A percentile compares a stretch with the other conserved stretches of the same genome.
phyloP scores from a whole-genome alignment of 306 rosid genomes.

The Spatholobus suberectus region DNA sequence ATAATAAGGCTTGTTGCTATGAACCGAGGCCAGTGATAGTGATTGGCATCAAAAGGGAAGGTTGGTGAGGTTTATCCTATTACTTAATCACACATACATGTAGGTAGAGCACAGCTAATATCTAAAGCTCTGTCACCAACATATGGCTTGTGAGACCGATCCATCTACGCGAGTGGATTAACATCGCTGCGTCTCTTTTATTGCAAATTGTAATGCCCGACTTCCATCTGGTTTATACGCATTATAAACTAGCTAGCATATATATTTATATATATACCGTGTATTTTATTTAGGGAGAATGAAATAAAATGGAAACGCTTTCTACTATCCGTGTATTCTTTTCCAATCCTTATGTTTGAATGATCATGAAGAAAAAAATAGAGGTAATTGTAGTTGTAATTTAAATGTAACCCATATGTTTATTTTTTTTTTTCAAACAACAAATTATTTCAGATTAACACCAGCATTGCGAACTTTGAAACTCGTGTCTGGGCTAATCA shows the following conservation, averaged over 20 bases:
- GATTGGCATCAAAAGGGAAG: conserved; percentile 27
- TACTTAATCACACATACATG: conserved; percentile 8
- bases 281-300: background rate
- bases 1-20: conserved; percentile 22
- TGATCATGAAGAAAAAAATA: background rate
- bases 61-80: conserved; percentile 38
- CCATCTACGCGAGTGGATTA: background rate
- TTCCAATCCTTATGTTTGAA: too few species aligned
- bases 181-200: background rate
- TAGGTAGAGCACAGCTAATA: conserved; percentile 35
- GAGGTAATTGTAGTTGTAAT: background rate
- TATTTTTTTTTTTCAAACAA: background rate
- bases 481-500: too few species aligned
- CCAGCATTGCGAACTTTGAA: too few species aligned
- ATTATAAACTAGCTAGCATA: too few species aligned
- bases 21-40: conserved; percentile 24
- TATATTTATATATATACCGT: background rate
- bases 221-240: background rate
- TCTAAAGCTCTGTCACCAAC: background rate
- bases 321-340: background rate
- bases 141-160: background rate
- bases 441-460: background rate
- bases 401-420: background rate
- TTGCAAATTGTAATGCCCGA: background rate
- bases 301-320: background rate